Conservation (phyloP, 2,329 filamentous ascomycete genomes). For the Coniochaeta sp. region DNA sequence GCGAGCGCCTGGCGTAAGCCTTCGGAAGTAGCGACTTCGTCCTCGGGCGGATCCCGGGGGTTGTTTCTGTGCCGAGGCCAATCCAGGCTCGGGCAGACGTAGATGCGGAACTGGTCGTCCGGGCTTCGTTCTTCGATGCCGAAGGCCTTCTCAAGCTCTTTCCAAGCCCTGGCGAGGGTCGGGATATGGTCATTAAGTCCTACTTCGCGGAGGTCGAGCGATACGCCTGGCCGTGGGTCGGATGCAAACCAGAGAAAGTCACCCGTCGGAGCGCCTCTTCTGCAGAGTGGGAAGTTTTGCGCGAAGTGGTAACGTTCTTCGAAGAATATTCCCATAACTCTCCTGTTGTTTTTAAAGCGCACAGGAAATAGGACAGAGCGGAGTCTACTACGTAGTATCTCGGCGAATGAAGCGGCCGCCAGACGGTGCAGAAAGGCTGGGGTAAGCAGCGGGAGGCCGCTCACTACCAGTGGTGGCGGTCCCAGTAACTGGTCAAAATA, state of each 20-base stretch:
- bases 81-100: neutral
- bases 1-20: neutral
- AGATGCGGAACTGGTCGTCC: neutral
- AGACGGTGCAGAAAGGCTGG: neutral
- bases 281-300: neutral
- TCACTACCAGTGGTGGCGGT: too few relatives aligned
- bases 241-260: slow-evolving; percentile 6
- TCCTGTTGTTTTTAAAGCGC: neutral
- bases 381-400: neutral
- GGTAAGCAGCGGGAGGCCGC: neutral
- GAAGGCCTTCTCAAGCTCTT: neutral
- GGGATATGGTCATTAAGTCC: neutral
- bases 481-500: too few relatives aligned
- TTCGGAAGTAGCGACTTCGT: neutral
- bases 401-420: neutral
- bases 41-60: neutral
- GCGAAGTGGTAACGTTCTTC: neutral
- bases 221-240: slow-evolving; percentile 7
- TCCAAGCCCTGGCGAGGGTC: neutral
- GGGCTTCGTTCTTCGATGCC: neutral
- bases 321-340: neutral
- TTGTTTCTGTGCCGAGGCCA: neutral
- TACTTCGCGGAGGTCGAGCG: slow-evolving; percentile 2
- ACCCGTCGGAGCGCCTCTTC: neutral
- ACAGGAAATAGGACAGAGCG: neutral